These are phyloP conservation scores for Gynostemma pentaphyllum DNA, from an alignment of 306 rosid species.

Conservation along the genomic window DNA sequence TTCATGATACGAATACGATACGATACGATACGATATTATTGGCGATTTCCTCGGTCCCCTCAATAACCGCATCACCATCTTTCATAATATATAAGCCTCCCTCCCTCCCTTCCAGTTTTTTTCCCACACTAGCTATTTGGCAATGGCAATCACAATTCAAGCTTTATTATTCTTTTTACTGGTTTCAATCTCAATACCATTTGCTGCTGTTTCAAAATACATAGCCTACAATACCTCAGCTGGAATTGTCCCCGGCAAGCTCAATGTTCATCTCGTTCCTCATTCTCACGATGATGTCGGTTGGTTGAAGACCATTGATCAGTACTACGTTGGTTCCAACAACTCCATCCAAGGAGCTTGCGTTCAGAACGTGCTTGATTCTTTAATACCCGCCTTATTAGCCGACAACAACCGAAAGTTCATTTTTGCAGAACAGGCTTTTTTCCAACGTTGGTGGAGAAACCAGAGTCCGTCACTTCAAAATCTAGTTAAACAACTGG, in stretches of 20 bases:
- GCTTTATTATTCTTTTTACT: no score
- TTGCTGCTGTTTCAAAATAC: conserved; percentile 16
- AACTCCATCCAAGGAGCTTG: conserved; percentile 78
- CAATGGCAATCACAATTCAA: no score
- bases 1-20: no score
- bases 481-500: conserved; percentile 37
- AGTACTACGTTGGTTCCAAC: conserved; percentile 79
- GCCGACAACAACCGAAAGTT: conserved; percentile 74
- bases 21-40: no score
- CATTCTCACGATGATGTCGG: conserved; percentile 78
- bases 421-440: conserved; percentile 73
- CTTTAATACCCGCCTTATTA: conserved; percentile 46
- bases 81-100: no score
- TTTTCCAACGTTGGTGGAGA: conserved; percentile 86
- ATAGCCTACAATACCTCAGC: conserved; percentile 52
- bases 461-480: conserved; percentile 42
- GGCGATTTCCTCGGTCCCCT: no score
- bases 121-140: no score
- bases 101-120: no score
- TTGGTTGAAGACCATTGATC: conserved; percentile 80
- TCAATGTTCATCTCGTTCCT: conserved; percentile 71
- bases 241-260: conserved; percentile 38
- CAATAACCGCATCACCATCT: no score
- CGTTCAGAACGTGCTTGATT: conserved; percentile 75
- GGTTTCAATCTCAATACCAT: no score